phyloP scores from a whole-genome alignment of 148 eudicot genomes.

The Camellia japonica region DNA sequence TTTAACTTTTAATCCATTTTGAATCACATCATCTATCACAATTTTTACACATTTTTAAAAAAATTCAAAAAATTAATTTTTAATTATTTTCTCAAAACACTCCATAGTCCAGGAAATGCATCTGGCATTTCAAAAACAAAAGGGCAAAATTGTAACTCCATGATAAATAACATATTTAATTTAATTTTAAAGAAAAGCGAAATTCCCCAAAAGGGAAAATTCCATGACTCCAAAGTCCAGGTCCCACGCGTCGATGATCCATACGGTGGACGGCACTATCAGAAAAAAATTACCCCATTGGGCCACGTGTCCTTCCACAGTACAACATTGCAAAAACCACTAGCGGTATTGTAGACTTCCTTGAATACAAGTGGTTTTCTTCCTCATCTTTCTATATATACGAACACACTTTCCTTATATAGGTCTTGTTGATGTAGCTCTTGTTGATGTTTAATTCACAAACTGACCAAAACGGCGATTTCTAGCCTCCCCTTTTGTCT shows the following conservation, averaged over 20 bases:
- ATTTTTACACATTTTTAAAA: too few species aligned
- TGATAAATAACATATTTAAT: too few species aligned
- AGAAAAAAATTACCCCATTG: not conserved
- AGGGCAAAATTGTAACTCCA: too few species aligned
- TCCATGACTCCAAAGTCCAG: not conserved
- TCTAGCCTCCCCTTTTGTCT: conserved; percentile 7
- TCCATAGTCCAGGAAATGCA: too few species aligned
- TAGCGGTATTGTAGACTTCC: conserved; percentile 2
- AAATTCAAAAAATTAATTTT: too few species aligned
- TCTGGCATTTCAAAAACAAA: too few species aligned
- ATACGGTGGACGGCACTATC: conserved; percentile 8
- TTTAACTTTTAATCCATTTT: too few species aligned
- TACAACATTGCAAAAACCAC: not conserved
- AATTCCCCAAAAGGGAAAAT: conserved; percentile 8
- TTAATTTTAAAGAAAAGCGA: not conserved
- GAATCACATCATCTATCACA: too few species aligned
- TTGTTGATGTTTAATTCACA: not conserved
- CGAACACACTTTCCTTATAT: conserved; percentile 15
- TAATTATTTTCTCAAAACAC: too few species aligned
- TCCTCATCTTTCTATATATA: not conserved
- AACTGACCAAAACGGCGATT: conserved; percentile 12
- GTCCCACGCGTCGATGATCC: conserved; percentile 20
- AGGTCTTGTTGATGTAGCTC: too few species aligned
- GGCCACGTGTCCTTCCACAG: not conserved
- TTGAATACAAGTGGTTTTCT: not conserved